These are phyloP conservation scores for Cordyceps tenuipes DNA, from an alignment of 2,329 filamentous ascomycete species.

Conservation along the genomic window DNA sequence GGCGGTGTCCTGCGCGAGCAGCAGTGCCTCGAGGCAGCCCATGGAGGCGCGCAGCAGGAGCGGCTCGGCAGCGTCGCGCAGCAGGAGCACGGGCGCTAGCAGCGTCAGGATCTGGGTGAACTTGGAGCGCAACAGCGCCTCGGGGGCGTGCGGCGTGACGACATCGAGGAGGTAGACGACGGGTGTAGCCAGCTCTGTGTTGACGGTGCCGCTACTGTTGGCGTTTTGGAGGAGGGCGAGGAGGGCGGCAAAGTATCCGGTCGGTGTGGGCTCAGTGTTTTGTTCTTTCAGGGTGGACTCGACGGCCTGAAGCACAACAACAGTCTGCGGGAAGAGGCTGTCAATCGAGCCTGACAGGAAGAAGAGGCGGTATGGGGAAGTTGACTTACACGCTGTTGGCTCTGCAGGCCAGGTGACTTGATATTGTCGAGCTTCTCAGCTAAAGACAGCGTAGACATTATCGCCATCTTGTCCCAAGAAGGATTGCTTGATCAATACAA, in stretches of 20 bases:
- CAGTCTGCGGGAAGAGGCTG: conserved; percentile 22
- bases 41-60: conserved; percentile 80
- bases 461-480: conserved; percentile 35
- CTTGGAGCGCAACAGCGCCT: conserved; percentile 82
- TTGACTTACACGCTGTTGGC: conserved; percentile 72
- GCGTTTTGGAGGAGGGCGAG: conserved; percentile 79
- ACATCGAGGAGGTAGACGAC: conserved; percentile 94
- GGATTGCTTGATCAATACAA: neutral
- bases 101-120: conserved; percentile 88
- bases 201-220: conserved; percentile 57
- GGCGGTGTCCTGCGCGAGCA: conserved; percentile 77
- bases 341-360: neutral
- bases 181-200: conserved; percentile 74
- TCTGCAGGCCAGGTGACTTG: conserved; percentile 90
- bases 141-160: conserved; percentile 75
- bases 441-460: conserved; percentile 48
- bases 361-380: neutral
- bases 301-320: conserved; percentile 79
- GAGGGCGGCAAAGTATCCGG: conserved; percentile 92
- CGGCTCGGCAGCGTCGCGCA: conserved; percentile 76
- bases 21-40: conserved; percentile 84
- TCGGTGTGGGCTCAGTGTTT: conserved; percentile 72
- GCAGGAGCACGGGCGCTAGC: conserved; percentile 74
- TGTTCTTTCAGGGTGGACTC: conserved; percentile 89
- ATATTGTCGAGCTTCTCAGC: conserved; percentile 96